Percentiles rank a stretch among this genome's conserved stretches.
Evolutionary conservation across 768 basidiomycete species (phyloP).

Genomic region (Xerocomus potaroensis): DNA sequence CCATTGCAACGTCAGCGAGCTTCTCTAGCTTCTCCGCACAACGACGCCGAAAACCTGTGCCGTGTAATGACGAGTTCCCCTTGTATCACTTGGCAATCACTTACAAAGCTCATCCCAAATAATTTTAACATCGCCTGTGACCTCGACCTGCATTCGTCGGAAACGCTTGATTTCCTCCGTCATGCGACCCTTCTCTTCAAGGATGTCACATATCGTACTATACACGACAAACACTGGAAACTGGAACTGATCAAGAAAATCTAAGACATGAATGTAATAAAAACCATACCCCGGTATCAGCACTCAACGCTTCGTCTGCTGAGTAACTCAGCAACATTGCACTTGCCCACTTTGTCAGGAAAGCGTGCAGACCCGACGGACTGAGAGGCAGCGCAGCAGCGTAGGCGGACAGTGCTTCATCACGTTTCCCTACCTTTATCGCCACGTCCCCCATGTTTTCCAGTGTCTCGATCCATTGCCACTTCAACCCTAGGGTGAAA

Average conservation of each 20-base stretch:
- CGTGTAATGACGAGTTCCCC: fast-evolving
- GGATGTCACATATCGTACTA: not conserved
- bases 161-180: constrained; percentile 3
- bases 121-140: not conserved
- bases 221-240: not conserved
- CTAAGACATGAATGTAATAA: no score
- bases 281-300: not conserved
- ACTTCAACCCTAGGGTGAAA: not conserved
- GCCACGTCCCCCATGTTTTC: not conserved
- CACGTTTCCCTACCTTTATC: not conserved
- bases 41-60: constrained; percentile 3
- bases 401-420: not conserved
- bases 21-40: not conserved
- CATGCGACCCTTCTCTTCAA: not conserved
- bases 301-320: not conserved
- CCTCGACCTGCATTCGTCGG: not conserved
- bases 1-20: not conserved
- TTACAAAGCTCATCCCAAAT: not conserved
- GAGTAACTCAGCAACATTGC: not conserved
- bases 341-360: not conserved
- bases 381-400: not conserved
- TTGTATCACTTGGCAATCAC: not conserved
- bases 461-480: not conserved
- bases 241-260: not conserved
- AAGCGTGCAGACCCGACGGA: not conserved